Evolutionary conservation across 352 stramenopile genomes (phyloP).

Genomic region (Pythium chondricola): DNA sequence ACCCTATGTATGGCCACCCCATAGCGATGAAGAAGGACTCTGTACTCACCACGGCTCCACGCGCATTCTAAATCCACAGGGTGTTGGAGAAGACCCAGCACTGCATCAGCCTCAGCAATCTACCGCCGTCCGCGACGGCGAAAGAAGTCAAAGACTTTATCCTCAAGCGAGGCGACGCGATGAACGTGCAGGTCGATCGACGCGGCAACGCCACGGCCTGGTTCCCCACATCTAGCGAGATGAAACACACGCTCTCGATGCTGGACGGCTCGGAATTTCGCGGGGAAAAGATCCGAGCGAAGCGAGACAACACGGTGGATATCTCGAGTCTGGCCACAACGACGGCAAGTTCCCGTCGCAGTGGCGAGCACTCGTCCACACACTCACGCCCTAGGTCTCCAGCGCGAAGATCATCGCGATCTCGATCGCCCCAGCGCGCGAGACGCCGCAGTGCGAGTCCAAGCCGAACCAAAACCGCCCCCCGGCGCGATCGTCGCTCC

Average conservation of each 20-base stretch:
- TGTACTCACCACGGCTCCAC: constrained; percentile 46
- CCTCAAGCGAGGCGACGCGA: constrained; percentile 45
- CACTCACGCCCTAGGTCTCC: constrained; percentile 17
- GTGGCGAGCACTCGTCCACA: no score
- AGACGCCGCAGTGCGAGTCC: constrained; percentile 19
- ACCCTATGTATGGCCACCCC: no score
- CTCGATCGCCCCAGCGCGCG: constrained; percentile 26
- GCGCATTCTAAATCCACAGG: no score
- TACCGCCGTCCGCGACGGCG: constrained; percentile 41
- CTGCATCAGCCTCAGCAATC: constrained; percentile 37
- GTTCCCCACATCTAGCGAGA: constrained; percentile 56
- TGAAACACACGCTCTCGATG: constrained; percentile 46
- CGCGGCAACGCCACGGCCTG: constrained; percentile 54
- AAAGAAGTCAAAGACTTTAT: constrained; percentile 71
- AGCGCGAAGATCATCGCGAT: constrained; percentile 25
- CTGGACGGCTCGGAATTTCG: constrained; percentile 40
- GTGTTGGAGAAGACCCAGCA: no score
- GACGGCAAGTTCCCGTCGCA: neutral
- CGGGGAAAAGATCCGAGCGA: constrained; percentile 39
- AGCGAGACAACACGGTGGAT: neutral
- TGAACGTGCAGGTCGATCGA: constrained; percentile 60
- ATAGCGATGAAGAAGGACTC: constrained; percentile 50
- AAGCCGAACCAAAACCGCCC: constrained; percentile 19
- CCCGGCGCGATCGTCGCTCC: constrained; percentile 24
- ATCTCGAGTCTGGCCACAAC: neutral